These are phyloP conservation scores for Teratosphaeria destructans DNA, from an alignment of 2,329 filamentous ascomycete species.

Conservation along the genomic window DNA sequence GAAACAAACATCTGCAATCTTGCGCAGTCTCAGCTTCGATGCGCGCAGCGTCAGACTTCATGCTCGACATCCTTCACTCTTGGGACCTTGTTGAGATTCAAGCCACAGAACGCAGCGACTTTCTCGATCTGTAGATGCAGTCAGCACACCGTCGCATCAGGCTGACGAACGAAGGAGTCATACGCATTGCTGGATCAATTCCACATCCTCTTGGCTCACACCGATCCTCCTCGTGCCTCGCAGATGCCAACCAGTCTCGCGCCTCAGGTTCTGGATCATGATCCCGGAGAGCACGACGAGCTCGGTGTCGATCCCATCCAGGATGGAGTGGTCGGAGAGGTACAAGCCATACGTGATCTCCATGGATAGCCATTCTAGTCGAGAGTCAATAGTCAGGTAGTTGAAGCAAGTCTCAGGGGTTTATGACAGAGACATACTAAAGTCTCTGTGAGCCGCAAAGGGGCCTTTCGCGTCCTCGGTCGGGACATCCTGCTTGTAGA, in stretches of 20 bases:
- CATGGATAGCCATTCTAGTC: slow-evolving; percentile 38
- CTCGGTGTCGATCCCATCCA: slow-evolving; percentile 46
- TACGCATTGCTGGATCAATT: slow-evolving; percentile 33
- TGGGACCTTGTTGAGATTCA: slow-evolving; percentile 26
- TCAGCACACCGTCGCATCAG: slow-evolving; percentile 2
- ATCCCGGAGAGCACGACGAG: slow-evolving; percentile 45
- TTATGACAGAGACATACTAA: slow-evolving; percentile 19
- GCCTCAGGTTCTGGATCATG: slow-evolving; percentile 47
- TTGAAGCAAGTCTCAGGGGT: not conserved
- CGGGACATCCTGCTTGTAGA: slow-evolving; percentile 42
- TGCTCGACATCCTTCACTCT: slow-evolving; percentile 32
- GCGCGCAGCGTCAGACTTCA: slow-evolving; percentile 20
- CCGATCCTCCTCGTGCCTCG: slow-evolving; percentile 41
- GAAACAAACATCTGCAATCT: not conserved
- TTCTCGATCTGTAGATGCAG: slow-evolving; percentile 25
- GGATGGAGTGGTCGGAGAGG: slow-evolving; percentile 45
- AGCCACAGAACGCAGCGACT: slow-evolving; percentile 27
- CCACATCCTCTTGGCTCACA: slow-evolving; percentile 35
- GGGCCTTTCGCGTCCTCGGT: slow-evolving; percentile 22
- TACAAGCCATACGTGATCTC: slow-evolving; percentile 51
- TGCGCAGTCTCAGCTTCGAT: not conserved
- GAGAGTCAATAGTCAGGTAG: slow-evolving; percentile 5
- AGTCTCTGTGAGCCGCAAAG: slow-evolving; percentile 37
- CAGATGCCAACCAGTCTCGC: slow-evolving; percentile 48
- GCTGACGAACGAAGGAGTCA: slow-evolving; percentile 2